phyloP scores from a whole-genome alignment of 768 basidiomycete genomes.

The Coprinellus micaceus region DNA sequence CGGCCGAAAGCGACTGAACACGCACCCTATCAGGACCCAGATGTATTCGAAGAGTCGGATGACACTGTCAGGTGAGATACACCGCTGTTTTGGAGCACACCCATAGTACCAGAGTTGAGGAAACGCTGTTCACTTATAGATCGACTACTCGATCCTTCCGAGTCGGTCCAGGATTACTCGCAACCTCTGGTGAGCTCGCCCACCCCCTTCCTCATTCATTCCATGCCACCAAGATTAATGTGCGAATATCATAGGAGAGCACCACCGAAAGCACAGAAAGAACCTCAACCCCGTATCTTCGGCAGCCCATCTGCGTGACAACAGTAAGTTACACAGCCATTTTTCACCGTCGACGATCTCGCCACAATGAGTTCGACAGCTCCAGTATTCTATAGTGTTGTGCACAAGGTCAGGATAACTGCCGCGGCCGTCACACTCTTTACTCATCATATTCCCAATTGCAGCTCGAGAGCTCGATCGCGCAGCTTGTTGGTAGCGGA shows the following conservation, averaged over 20 bases:
- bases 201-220: too few relatives aligned
- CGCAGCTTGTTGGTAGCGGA: too few relatives aligned
- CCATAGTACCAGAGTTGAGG: too few relatives aligned
- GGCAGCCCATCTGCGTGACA: constrained; percentile 29
- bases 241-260: constrained; percentile 29
- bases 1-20: too few relatives aligned
- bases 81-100: too few relatives aligned
- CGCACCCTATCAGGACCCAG: constrained; percentile 34
- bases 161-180: constrained; percentile 9
- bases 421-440: not conserved
- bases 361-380: constrained; percentile 15
- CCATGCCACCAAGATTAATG: too few relatives aligned
- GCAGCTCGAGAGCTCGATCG: too few relatives aligned
- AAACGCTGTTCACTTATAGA: too few relatives aligned
- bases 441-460: too few relatives aligned
- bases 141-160: too few relatives aligned
- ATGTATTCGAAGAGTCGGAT: constrained; percentile 18
- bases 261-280: constrained; percentile 37
- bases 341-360: not conserved
- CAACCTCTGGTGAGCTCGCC: constrained; percentile 4
- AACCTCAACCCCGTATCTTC: constrained; percentile 38
- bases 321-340: constrained; percentile 25
- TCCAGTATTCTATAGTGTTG: constrained; percentile 32
- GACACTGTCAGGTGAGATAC: constrained; percentile 5
- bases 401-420: constrained; percentile 21